Base-by-base conservation (phyloP, 805 yeast genomes). In the Saccharomycopsis sp. region DNA sequence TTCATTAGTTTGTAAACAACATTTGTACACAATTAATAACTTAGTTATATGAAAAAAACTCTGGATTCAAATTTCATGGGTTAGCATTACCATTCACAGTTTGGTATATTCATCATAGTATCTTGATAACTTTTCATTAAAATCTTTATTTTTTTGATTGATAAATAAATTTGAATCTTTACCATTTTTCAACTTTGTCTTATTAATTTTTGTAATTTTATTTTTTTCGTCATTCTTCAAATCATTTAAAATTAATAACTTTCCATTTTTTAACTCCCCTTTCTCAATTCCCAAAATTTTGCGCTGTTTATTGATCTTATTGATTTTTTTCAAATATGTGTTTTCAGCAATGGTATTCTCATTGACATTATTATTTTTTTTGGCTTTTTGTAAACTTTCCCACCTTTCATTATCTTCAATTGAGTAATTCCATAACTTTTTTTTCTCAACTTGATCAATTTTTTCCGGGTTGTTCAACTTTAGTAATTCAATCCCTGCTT, bases 111-210 rank as follows among this genome's bases (percentile, higher is more conserved):
- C 61, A 44, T 67, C 69, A 49, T 74, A 76, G 46, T 74, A 74
- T 25, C 87, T 62, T 34, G 70, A 57, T 48, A 83, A 60, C 52
- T 83, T 82, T 53, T 70, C 72, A 58, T 82, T 83, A 58, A 82
- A 83, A 49, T 79, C 78, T 53, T 69, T 71, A 62, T 83, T 83
- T 57, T 77, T 78, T 48, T 77, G 85, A 53, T 79, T 82, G 53
- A 83, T 73, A 55, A 61, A 69, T 15, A 27, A 25, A 20, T 27
- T 48, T 52, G 46, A 41, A 48, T 57, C 63, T 36, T 60, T 63
- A 19, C 57, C 60, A 8, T 52, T 55, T 37, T 60, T 52, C 38
- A 52, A 55, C 42, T 57, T 59, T 40, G 53, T 52, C 49, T 59
- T 59, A 47, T 69, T 59, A 50, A 69, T 59, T 59, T 51, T 54